A percentile compares a stretch with the other conserved stretches of the same genome.
These are phyloP conservation scores for Lithohypha guttulata DNA, from an alignment of 2,329 filamentous ascomycete genomes.

Conservation along the genomic window DNA sequence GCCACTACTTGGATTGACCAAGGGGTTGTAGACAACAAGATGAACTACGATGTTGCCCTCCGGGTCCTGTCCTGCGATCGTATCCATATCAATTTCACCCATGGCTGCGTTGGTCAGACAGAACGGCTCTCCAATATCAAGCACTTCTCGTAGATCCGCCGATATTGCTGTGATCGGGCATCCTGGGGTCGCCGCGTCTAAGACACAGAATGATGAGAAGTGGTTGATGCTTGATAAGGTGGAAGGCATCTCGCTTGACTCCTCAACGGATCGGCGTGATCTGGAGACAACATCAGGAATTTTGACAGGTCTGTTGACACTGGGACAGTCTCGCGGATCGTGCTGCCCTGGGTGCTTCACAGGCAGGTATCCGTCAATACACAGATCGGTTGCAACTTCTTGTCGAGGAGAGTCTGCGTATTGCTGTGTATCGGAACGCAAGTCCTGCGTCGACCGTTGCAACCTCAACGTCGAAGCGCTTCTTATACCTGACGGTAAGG, in stretches of 20 bases:
- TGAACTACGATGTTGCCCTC: conserved; percentile 21
- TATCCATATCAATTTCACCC: conserved; percentile 19
- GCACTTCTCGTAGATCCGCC: conserved; percentile 20
- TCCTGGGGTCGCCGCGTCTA: conserved; percentile 18
- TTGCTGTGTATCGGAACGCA: no score
- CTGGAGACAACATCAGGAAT: no score
- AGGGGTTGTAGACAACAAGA: conserved; percentile 22
- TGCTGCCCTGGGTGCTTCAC: no score
- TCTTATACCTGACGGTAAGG: conserved; percentile 9
- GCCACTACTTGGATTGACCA: conserved; percentile 19
- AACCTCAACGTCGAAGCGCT: conserved; percentile 15
- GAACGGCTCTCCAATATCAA: conserved; percentile 21
- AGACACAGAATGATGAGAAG: conserved; percentile 24
- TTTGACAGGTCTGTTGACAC: no score
- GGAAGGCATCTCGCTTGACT: no score
- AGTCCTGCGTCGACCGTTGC: conserved; percentile 13
- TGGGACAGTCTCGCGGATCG: no score
- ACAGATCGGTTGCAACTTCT: no score
- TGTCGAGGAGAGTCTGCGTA: no score
- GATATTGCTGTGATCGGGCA: conserved; percentile 22
- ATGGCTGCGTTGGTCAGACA: conserved; percentile 20
- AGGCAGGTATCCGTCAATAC: no score
- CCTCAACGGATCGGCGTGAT: no score
- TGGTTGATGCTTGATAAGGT: conserved; percentile 19
- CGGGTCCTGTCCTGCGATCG: conserved; percentile 20